Evolutionary conservation across 305 asterid species (phyloP).

Genomic region (Fraxinus platypoda): DNA sequence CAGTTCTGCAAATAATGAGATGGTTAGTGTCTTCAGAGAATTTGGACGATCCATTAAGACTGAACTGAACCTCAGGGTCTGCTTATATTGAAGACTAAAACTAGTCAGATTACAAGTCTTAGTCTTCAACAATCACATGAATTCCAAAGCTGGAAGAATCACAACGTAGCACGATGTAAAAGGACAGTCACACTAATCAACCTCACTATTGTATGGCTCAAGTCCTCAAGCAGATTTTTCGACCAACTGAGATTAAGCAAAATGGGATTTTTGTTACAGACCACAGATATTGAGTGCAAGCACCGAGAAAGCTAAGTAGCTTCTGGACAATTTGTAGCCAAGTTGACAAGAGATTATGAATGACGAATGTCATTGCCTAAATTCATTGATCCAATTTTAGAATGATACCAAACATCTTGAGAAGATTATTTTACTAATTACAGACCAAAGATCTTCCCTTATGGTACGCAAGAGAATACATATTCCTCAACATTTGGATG

Average conservation of each 20-base stretch:
- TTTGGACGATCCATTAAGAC: not conserved
- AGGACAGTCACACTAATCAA: not conserved
- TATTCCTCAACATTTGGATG: not conserved
- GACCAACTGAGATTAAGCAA: not conserved
- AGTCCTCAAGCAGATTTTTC: not conserved
- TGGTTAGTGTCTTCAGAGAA: not conserved
- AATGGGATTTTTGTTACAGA: not conserved
- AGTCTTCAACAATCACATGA: not conserved
- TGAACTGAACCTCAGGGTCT: not conserved
- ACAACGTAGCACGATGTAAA: conserved; percentile 8
- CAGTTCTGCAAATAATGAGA: not conserved
- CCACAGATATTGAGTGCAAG: not conserved
- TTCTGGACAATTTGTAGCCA: not conserved
- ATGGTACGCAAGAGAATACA: not conserved
- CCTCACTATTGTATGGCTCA: not conserved
- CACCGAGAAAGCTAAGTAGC: not conserved
- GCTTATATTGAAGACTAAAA: not conserved
- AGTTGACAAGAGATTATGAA: not conserved
- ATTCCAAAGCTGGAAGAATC: not conserved
- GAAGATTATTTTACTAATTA: not conserved
- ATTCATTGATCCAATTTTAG: not conserved
- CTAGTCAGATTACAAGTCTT: not conserved
- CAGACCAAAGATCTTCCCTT: not conserved
- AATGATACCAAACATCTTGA: not conserved
- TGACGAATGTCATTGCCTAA: not conserved